Conservation (phyloP, 768 basidiomycete genomes). For the Macrolepiota fuliginosa region DNA sequence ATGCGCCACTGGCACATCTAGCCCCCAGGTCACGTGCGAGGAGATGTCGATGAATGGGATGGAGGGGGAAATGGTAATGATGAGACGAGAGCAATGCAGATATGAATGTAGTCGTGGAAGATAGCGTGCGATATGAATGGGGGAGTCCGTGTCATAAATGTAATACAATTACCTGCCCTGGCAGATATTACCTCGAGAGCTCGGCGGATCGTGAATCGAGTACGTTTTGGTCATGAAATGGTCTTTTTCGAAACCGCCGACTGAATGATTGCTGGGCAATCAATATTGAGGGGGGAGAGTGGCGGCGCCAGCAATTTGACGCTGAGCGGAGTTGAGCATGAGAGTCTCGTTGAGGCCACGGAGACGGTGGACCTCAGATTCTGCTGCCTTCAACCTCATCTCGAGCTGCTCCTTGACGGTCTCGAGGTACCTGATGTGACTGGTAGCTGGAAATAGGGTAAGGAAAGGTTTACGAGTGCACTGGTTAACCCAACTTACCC, state of each 20-base stretch:
- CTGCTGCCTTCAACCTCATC: conserved; percentile 72
- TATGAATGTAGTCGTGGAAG: neutral
- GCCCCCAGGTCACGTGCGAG: conserved; percentile 17
- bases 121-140: conserved; percentile 26
- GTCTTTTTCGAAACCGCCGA: conserved; percentile 25
- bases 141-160: conserved; percentile 57
- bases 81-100: conserved; percentile 35
- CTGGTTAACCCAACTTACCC: conserved; percentile 39
- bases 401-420: conserved; percentile 74
- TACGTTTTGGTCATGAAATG: conserved; percentile 22
- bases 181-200: conserved; percentile 49
- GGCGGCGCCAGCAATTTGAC: conserved; percentile 54
- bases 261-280: conserved; percentile 34
- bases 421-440: conserved; percentile 86
- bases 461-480: conserved; percentile 4
- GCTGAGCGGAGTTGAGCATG: conserved; percentile 80
- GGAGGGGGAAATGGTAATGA: conserved; percentile 21
- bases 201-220: conserved; percentile 21
- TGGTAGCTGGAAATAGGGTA: conserved; percentile 53
- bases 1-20: conserved; percentile 10
- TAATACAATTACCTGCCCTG: conserved; percentile 55
- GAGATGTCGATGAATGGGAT: conserved; percentile 20
- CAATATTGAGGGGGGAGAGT: conserved; percentile 48
- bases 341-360: conserved; percentile 86
- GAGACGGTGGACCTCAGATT: conserved; percentile 78